Conservation (phyloP, 106 monocot genomes). For the Agapanthus africanus region DNA sequence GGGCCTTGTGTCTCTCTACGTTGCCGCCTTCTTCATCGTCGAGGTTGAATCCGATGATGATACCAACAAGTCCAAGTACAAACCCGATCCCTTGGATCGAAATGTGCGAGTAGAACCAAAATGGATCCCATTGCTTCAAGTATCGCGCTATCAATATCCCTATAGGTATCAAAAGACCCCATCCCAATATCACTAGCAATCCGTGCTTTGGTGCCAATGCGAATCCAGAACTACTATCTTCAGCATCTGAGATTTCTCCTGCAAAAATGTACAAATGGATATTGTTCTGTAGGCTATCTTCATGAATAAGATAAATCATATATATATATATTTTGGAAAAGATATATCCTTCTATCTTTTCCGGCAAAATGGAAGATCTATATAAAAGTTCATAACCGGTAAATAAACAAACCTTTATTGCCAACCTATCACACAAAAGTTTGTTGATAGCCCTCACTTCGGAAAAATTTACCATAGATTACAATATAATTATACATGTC, state of each 20-base stretch:
- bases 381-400: too few relatives aligned
- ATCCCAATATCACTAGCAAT: constrained; percentile 31
- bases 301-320: background rate
- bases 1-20: constrained; percentile 29
- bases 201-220: constrained; percentile 23
- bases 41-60: constrained; percentile 42
- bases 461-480: too few relatives aligned
- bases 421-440: too few relatives aligned
- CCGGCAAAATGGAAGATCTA: too few relatives aligned
- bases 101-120: constrained; percentile 69
- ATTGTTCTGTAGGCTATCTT: too few relatives aligned
- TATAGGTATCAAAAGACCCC: constrained; percentile 54
- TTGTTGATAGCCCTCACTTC: too few relatives aligned
- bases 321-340: background rate
- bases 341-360: too few relatives aligned
- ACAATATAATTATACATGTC: too few relatives aligned
- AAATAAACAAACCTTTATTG: too few relatives aligned
- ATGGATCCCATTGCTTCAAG: constrained; percentile 41
- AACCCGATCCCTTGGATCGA: constrained; percentile 50
- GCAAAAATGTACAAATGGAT: background rate
- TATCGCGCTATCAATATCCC: constrained; percentile 42
- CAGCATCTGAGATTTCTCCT: constrained; percentile 9
- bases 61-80: constrained; percentile 26
- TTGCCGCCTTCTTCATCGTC: constrained; percentile 17
- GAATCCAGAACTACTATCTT: background rate